phyloP scores from a whole-genome alignment of 2,329 filamentous ascomycete genomes.

The Colletotrichum camelliae region DNA sequence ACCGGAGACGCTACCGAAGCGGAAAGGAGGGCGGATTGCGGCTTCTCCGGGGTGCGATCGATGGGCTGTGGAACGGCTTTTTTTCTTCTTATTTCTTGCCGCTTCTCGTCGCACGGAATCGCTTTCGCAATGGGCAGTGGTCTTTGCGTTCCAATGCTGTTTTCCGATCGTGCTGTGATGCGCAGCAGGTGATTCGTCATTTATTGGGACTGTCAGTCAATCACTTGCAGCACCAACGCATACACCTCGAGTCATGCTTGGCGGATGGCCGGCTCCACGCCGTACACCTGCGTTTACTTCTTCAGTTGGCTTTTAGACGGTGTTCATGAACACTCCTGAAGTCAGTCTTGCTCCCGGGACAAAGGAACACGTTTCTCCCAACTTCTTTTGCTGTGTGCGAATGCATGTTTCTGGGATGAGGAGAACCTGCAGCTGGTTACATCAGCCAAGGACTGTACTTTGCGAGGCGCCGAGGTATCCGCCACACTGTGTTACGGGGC shows the following conservation, averaged over 20 bases:
- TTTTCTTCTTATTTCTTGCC: background rate
- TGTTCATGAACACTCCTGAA: background rate
- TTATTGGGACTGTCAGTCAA: background rate
- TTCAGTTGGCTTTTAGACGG: background rate
- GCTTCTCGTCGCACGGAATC: background rate
- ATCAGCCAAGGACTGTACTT: background rate
- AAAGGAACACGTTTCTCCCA: background rate
- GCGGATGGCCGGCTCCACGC: background rate
- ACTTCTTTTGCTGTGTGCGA: accelerated
- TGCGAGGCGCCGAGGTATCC: background rate
- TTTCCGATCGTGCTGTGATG: background rate
- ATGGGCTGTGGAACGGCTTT: background rate
- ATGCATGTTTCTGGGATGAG: background rate
- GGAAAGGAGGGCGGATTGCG: background rate
- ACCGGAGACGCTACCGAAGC: background rate
- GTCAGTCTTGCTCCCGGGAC: accelerated
- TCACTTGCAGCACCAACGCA: background rate
- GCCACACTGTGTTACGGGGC: background rate
- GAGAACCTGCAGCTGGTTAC: background rate
- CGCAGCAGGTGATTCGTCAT: background rate
- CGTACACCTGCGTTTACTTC: background rate
- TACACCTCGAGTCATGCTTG: background rate
- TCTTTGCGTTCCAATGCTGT: background rate
- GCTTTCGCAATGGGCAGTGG: background rate
- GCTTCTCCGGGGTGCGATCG: background rate